Evolutionary conservation across 2,329 filamentous ascomycete genomes (phyloP).

Genomic region (Microsporum canis): DNA sequence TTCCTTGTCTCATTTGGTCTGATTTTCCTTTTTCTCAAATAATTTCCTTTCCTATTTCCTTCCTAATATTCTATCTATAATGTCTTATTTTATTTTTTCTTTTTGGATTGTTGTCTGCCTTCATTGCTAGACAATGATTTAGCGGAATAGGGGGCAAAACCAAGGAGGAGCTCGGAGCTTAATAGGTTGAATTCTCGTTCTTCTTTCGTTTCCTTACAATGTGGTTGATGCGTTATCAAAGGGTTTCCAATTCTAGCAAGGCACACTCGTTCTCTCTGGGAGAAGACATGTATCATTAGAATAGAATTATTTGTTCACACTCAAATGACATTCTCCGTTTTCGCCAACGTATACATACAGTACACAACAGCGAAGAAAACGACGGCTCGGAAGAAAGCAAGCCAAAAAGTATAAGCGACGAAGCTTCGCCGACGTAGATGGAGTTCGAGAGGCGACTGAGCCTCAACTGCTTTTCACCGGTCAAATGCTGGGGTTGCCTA

Average conservation of each 20-base stretch:
- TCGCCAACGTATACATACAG: not conserved
- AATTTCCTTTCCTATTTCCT: not conserved
- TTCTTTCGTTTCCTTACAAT: not conserved
- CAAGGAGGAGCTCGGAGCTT: constrained; percentile 2
- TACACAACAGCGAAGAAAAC: not conserved
- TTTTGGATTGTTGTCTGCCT: not conserved
- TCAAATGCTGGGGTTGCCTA: not conserved
- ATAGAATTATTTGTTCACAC: constrained; percentile 1
- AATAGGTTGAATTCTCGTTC: not conserved
- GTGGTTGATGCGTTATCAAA: not conserved
- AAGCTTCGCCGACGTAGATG: no score
- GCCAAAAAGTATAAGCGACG: no score
- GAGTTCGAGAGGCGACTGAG: not conserved
- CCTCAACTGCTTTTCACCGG: not conserved
- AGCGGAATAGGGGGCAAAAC: not conserved
- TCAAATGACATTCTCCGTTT: not conserved
- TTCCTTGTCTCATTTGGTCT: not conserved
- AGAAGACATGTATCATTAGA: constrained; percentile 1
- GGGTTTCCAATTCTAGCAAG: not conserved
- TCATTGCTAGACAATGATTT: constrained; percentile 2
- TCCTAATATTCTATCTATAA: not conserved
- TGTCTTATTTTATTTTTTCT: not conserved
- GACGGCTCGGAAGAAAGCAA: not conserved
- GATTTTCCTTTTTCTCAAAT: not conserved
- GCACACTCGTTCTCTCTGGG: not conserved